Percentiles rank a stretch among this genome's conserved stretches.
These are phyloP conservation scores for Senecio squalidus DNA, from an alignment of 140 eudicot genomes.

Conservation along the genomic window DNA sequence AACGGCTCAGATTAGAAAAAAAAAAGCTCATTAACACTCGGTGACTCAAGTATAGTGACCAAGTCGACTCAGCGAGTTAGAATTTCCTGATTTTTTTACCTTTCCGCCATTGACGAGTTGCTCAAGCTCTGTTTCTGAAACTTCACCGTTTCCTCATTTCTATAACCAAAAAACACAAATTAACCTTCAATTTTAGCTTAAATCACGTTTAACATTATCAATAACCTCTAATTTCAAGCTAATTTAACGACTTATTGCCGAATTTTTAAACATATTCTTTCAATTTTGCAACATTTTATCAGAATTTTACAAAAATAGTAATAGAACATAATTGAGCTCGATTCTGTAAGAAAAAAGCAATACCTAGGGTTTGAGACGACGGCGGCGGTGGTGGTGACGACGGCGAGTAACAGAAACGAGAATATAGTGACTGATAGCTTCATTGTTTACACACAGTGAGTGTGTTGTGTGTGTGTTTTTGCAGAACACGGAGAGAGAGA, in stretches of 20 bases:
- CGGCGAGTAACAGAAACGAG: conserved; percentile 5
- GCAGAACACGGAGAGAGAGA: conserved; percentile 18
- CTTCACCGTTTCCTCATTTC: conserved; percentile 28
- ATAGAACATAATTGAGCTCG: not conserved
- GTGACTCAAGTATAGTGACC: conserved; percentile 11
- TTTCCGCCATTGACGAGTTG: conserved; percentile 50
- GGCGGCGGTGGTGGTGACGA: not conserved
- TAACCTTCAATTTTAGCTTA: not conserved
- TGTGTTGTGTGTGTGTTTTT: conserved; percentile 25
- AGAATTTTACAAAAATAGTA: not conserved
- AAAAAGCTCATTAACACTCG: not conserved
- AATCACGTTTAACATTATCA: no score
- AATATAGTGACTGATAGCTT: no score
- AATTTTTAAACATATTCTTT: no score
- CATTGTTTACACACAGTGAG: conserved; percentile 8
- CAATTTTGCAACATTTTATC: conserved; percentile 1
- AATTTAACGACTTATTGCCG: not conserved
- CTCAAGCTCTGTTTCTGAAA: conserved; percentile 27
- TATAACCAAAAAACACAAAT: conserved; percentile 4
- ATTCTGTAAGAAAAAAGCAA: not conserved
- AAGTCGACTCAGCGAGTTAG: conserved; percentile 26
- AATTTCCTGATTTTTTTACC: conserved; percentile 25
- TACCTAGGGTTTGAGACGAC: conserved; percentile 28
- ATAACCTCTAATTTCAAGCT: not conserved
- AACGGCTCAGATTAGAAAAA: not conserved